Evolutionary conservation across 306 rosid genomes (phyloP), one percentile per base, ranked within the genome.

Genomic region (Ochetophila trinervis): DNA sequence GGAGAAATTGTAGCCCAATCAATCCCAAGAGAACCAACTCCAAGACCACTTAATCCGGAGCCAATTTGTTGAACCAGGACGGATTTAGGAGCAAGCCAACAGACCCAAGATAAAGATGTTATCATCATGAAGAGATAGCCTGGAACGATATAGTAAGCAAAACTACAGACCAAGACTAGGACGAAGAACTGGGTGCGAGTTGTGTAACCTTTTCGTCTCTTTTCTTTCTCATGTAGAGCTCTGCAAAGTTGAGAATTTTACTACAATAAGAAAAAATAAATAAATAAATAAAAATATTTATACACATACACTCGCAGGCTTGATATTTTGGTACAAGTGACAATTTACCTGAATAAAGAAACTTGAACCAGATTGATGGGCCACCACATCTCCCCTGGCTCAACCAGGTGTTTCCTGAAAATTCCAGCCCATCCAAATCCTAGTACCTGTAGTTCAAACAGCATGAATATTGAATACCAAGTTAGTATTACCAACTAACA

Each of bases 341-440:
- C 5, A 66, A 60, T 22, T 21, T 66, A 89, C 95, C 88, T 75
- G 78, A 90, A 87, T 12, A 87, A 60, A 32, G 97, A 84, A 35
- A 87, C 97, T 61, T 90, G 97, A 45, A 90, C 88, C 70, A 90
- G 73, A 77, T 85, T 87, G 53, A 81, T 53, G 6, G 91, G 97
- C 95, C 95, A 86, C 95, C 97, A 90, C 97, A 90, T 90, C 69
- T 82, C 86, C 20, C 70, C 87, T 32, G 97, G 90, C 63, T 90
- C 97, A 52, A 90, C 97, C 50, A 87, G 81, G 72, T 71, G 76
- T 53, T 75, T 85, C 67, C 95, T 22, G 42, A 85, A 90, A 18
- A 87, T 53, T 52, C 97, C 97, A 42, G 95, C 97, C 90, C 91
- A 90, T 20, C 97, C 91, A 53, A 87, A 90, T 40, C 97, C 88